Evolutionary conservation across 768 basidiomycete species (phyloP), one percentile per base, ranked within the genome.

Genomic region (Collybiopsis confluens): DNA sequence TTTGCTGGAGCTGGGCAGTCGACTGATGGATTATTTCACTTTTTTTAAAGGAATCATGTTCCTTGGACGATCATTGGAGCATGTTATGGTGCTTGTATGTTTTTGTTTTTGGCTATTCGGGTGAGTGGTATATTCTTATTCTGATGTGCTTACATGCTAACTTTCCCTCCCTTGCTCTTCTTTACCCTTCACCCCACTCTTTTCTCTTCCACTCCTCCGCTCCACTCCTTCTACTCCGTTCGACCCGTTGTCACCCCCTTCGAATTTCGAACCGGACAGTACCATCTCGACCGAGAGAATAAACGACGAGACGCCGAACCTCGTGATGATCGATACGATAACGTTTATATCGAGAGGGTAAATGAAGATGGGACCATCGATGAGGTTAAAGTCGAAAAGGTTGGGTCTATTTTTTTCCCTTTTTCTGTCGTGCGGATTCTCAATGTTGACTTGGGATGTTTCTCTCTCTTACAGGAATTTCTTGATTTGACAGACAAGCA

Each of bases 41-140:
- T 28, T 45, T n/a, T 48, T 45, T 53, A 55, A 85, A 86, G 86
- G 45, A 87, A 90, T 58, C 83, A 77, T 53, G 65, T 90, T 27
- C 90, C 89, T 2, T 92, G 90, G 90, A 78, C 78, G 48, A 75
- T 91, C 59, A 90, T 91, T 52, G 81, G 85, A 2, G 63, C 82
- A 48, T 86, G 85, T 67, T 83, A 85, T 62, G 56, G 71, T 10
- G 55, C 63, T 26, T 85, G 84, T 65, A 81, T 85, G 45, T 20
- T 70, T 7, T 50, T 73, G 13, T 28, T 26, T 7, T 18, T 21
- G 13, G 7, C 26, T 20, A 8, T 23, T 11, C 18, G 28, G 24
- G 35, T n/a, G n/a, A n/a, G n/a, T n/a, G n/a, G n/a, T n/a, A n/a
- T n/a, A n/a, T n/a, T n/a, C n/a, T n/a, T n/a, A n/a, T n/a, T n/a